Evolutionary conservation across 2,329 filamentous ascomycete genomes (phyloP).

Genomic region (Pochonia chlamydosporia): DNA sequence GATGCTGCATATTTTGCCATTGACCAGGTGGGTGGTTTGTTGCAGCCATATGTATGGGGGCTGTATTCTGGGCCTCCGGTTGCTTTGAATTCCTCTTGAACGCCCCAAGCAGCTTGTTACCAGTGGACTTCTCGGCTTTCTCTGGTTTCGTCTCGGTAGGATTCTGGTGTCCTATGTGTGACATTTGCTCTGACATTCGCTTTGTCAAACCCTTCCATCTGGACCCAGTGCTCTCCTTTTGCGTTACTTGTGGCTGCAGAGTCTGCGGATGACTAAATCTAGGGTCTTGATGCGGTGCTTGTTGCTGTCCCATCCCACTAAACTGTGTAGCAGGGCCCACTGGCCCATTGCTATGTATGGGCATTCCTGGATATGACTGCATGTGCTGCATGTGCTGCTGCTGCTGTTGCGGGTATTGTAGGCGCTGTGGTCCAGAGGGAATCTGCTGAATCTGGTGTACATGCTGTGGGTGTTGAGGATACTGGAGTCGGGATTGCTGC

Average conservation of each 20-base stretch:
- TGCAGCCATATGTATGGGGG: not conserved
- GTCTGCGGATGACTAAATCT: not conserved
- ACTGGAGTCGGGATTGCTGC: not conserved
- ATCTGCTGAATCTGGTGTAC: not conserved
- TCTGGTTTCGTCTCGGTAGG: slow-evolving; percentile 13
- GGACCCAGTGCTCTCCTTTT: slow-evolving; percentile 15
- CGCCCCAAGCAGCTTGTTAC: slow-evolving; percentile 23
- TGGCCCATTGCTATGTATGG: not conserved
- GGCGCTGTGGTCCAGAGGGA: not conserved
- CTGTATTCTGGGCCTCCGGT: not conserved
- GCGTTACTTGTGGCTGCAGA: not conserved
- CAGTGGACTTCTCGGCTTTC: slow-evolving; percentile 14
- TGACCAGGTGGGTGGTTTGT: not conserved
- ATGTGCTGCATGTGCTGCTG: slow-evolving; percentile 11
- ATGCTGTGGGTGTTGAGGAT: not conserved
- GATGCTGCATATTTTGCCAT: not conserved
- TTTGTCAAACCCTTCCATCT: slow-evolving; percentile 28
- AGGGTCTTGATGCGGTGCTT: not conserved
- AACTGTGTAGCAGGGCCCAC: not conserved
- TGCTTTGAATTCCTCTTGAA: slow-evolving; percentile 27
- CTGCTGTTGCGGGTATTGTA: not conserved
- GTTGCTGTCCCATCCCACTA: not conserved
- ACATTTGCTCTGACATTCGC: slow-evolving; percentile 25
- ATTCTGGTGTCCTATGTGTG: slow-evolving; percentile 8
- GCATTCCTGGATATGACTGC: slow-evolving; percentile 7